Conservation (phyloP, 129 eudicot species). For the Mikania micrantha region DNA sequence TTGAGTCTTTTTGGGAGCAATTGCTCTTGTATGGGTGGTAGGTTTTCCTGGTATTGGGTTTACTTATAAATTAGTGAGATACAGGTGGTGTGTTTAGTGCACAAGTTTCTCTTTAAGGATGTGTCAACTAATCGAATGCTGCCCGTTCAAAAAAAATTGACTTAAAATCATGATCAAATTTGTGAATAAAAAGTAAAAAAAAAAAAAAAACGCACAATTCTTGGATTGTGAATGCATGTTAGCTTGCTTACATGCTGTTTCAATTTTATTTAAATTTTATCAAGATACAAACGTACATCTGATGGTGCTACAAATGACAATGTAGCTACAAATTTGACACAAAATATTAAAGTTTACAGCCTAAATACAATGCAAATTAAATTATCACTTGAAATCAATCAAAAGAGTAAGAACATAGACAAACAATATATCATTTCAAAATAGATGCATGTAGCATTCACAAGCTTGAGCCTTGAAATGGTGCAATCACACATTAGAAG, state of each 20-base stretch:
- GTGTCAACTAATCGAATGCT: too few species aligned
- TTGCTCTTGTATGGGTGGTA: too few species aligned
- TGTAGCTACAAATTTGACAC: slow-evolving; percentile 12
- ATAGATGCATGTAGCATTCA: not conserved
- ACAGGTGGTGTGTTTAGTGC: too few species aligned
- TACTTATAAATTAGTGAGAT: too few species aligned
- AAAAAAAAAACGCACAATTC: too few species aligned
- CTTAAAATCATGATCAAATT: too few species aligned
- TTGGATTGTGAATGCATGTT: not conserved
- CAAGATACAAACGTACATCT: slow-evolving; percentile 13
- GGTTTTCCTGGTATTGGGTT: too few species aligned
- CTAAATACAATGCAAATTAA: slow-evolving; percentile 1
- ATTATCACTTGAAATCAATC: slow-evolving; percentile 12
- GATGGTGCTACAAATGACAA: slow-evolving; percentile 20
- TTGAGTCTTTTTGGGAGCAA: too few species aligned
- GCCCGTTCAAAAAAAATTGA: too few species aligned
- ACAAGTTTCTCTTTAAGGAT: too few species aligned
- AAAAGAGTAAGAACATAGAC: slow-evolving; percentile 15
- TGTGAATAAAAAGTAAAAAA: too few species aligned
- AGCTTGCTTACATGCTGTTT: slow-evolving; percentile 3
- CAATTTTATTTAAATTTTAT: slow-evolving; percentile 10
- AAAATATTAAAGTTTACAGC: slow-evolving; percentile 11
- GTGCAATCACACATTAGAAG: slow-evolving; percentile 27
- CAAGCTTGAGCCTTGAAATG: not conserved
- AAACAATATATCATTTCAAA: slow-evolving; percentile 2